Percentiles rank a stretch among this genome's conserved stretches.
Conservation (phyloP, 2,329 filamentous ascomycete genomes). For the Colletotrichum noveboracense region DNA sequence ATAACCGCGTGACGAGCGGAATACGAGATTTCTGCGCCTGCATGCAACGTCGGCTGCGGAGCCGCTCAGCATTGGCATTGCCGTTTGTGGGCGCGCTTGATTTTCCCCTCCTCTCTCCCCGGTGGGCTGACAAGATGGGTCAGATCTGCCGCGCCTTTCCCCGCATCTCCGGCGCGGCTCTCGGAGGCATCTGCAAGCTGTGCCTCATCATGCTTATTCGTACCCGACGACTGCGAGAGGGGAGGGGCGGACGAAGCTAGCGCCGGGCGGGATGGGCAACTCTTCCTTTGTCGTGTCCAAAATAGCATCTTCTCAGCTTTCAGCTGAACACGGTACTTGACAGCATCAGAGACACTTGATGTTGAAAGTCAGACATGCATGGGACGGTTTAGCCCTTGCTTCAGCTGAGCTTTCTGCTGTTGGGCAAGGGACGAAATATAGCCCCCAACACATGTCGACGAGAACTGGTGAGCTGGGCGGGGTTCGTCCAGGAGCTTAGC, state of each 20-base stretch:
- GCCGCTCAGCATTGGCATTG: background rate
- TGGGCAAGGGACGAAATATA: background rate
- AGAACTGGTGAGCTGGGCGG: background rate
- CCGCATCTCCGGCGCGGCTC: constrained; percentile 7
- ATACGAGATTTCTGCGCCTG: constrained; percentile 11
- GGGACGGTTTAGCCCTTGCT: background rate
- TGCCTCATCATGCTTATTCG: background rate
- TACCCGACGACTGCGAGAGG: background rate
- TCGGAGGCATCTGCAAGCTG: background rate
- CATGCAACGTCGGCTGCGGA: constrained; percentile 2
- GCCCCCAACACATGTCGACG: background rate
- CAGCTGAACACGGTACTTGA: background rate
- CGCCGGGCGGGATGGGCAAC: background rate
- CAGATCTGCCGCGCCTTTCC: background rate
- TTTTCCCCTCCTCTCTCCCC: background rate
- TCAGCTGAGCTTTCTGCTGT: background rate
- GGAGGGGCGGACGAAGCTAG: background rate
- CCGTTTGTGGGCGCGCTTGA: background rate
- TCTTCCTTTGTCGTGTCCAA: background rate
- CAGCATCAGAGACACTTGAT: background rate
- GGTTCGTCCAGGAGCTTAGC: background rate
- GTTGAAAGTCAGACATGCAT: background rate
- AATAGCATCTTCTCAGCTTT: background rate
- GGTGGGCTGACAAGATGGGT: background rate
- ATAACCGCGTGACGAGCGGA: background rate